Evolutionary conservation across 192 early-diverging fungal species (phyloP), one percentile per base, ranked within the genome.

Genomic region (Spizellomyces sp.): DNA sequence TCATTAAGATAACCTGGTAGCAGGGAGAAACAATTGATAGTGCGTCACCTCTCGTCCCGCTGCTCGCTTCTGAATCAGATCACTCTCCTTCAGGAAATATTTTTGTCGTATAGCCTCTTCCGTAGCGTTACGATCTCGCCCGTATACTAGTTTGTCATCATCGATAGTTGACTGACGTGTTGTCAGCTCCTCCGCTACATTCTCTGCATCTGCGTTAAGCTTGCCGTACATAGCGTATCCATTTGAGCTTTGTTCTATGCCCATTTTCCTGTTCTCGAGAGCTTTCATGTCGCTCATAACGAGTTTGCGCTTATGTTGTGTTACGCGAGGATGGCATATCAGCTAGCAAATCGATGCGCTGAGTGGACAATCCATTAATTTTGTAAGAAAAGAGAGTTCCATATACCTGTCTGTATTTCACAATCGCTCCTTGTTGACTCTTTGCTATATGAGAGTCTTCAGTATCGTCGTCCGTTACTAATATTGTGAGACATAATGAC

Each of bases 11-110:
- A 36, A 36, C 27, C 27, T 36, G 27, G 27, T 36, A 36, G 27
- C 27, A 36, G 27, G 27, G 27, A 36, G 27, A 36, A 36, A 36
- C 27, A 36, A 36, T 36, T n/a, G 27, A 36, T 36, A 3, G 21
- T 19, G 22, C 22, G 12, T 4, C 22, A 61, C 59, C 59, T 12
- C 59, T 42, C 2, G 14, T 42, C 14, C 44, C 12, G 14, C 64
- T 21, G 42, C 17, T 22, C 41, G 22, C 22, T 36, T 27, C 14
- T 36, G 12, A 58, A 66, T 45, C 4, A 69, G 44, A 12, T 19
- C 14, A n/a, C 65, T 63, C 36, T 71, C 27, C 41, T 71, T 71
- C 15, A 73, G 70, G 0, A 54, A 59, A 50, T 62, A 73, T 61
- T 36, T 70, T 57, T 67, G 62, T 12, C 59, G 9, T 12, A 70